Evolutionary conservation across 1,284 basidiomycete species (phyloP).

Genomic region (Porodaedalea pini): DNA sequence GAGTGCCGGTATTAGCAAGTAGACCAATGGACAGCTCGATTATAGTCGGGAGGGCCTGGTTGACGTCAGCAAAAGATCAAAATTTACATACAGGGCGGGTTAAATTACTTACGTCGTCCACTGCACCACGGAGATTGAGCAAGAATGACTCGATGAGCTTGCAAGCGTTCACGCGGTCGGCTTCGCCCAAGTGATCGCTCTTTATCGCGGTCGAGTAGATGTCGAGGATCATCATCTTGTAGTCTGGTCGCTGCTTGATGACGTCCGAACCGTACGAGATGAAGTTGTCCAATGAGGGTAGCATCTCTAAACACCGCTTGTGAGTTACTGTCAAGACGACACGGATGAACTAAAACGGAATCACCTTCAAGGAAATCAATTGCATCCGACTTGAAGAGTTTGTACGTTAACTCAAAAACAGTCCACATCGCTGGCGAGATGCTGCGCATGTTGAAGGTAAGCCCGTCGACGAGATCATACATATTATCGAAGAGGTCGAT

Average conservation of each 20-base stretch:
- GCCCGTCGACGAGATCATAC: slow-evolving; percentile 81
- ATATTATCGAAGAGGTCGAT: slow-evolving; percentile 86
- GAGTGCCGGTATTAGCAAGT: slow-evolving; percentile 57
- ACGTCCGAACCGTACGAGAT: slow-evolving; percentile 79
- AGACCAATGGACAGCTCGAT: slow-evolving; percentile 58
- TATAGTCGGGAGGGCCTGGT: slow-evolving; percentile 50
- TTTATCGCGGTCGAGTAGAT: slow-evolving; percentile 79
- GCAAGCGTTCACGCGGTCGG: slow-evolving; percentile 80
- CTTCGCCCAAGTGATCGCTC: slow-evolving; percentile 73
- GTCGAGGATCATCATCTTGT: slow-evolving; percentile 80
- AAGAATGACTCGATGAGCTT: slow-evolving; percentile 83
- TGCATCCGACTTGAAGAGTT: slow-evolving; percentile 80
- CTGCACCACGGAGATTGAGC: slow-evolving; percentile 71
- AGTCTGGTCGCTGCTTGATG: slow-evolving; percentile 71
- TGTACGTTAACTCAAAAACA: slow-evolving; percentile 80
- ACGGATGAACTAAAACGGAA: slow-evolving; percentile 20
- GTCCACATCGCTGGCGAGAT: slow-evolving; percentile 86
- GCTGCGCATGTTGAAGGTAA: slow-evolving; percentile 79
- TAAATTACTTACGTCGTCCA: slow-evolving; percentile 63
- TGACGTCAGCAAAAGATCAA: neutral
- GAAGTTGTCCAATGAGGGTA: slow-evolving; percentile 87
- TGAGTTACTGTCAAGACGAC: slow-evolving; percentile 8
- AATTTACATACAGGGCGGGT: neutral
- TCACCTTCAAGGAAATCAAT: slow-evolving; percentile 82
- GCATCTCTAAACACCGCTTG: slow-evolving; percentile 65